phyloP scores from a whole-genome alignment of 495 filamentous ascomycete genomes.

The Penicillium nucicola region DNA sequence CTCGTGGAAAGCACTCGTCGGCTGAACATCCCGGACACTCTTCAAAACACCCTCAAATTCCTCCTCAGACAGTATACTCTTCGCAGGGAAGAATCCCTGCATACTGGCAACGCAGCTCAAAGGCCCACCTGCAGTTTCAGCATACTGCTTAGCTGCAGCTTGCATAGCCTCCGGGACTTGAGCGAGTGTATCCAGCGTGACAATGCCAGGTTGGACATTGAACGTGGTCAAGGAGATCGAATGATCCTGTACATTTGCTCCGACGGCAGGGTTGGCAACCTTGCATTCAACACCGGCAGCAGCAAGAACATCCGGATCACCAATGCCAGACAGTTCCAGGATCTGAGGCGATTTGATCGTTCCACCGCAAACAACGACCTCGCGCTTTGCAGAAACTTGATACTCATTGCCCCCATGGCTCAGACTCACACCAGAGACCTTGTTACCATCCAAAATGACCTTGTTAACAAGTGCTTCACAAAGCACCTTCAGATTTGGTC shows the following conservation, averaged over 20 bases:
- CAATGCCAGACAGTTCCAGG: constrained; percentile 58
- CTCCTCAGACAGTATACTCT: constrained; percentile 15
- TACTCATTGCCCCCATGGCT: constrained; percentile 29
- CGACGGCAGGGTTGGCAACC: constrained; percentile 39
- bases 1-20: constrained; percentile 19
- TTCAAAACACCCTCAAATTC: constrained; percentile 18
- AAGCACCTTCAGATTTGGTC: constrained; percentile 30
- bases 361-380: constrained; percentile 55
- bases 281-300: constrained; percentile 31
- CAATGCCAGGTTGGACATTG: constrained; percentile 31
- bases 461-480: constrained; percentile 26
- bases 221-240: constrained; percentile 7
- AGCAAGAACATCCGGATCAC: constrained; percentile 26
- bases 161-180: constrained; percentile 25
- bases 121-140: constrained; percentile 8
- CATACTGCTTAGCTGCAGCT: constrained; percentile 16
- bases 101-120: constrained; percentile 12
- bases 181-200: constrained; percentile 31
- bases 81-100: constrained; percentile 25
- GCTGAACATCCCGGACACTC: constrained; percentile 18
- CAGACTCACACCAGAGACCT: constrained; percentile 36
- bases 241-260: constrained; percentile 49
- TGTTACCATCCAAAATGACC: constrained; percentile 17
- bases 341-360: constrained; percentile 51
- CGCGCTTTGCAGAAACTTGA: constrained; percentile 44